Percentiles rank a stretch among this genome's conserved stretches.
Evolutionary conservation across 2,329 filamentous ascomycete genomes (phyloP).

Genomic region (Aureobasidium melanogenum): DNA sequence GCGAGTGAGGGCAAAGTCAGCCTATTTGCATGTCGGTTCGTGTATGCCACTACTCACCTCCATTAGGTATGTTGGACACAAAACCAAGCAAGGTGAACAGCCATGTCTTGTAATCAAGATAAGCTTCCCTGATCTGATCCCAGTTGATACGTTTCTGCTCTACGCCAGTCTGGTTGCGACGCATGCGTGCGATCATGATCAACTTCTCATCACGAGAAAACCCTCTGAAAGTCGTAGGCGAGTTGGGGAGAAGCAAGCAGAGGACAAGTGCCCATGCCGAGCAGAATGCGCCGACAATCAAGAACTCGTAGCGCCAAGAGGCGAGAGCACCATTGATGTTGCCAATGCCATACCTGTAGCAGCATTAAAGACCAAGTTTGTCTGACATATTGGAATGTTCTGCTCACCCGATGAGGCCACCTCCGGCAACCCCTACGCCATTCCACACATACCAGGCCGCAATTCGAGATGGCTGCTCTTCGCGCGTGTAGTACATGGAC

Average conservation of each 20-base stretch:
- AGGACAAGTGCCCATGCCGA: conserved; percentile 52
- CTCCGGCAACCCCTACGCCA: conserved; percentile 50
- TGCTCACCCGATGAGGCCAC: conserved; percentile 40
- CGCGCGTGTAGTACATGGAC: conserved; percentile 41
- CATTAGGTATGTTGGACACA: conserved; percentile 46
- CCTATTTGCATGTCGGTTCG: no score
- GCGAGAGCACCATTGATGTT: conserved; percentile 48
- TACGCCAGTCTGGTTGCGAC: conserved; percentile 47
- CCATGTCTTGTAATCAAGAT: conserved; percentile 50
- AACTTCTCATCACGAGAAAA: conserved; percentile 43
- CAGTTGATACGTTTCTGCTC: conserved; percentile 50
- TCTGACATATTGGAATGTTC: neutral
- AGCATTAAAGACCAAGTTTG: neutral
- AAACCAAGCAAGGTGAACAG: conserved; percentile 46
- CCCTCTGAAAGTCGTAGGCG: conserved; percentile 45
- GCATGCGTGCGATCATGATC: conserved; percentile 47
- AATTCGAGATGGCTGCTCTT: conserved; percentile 47
- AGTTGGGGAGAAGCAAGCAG: conserved; percentile 48
- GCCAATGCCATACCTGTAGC: conserved; percentile 46
- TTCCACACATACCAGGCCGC: conserved; percentile 54
- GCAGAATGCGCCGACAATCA: conserved; percentile 52
- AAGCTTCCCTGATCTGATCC: conserved; percentile 47
- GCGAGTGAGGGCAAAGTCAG: no score
- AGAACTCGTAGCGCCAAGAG: conserved; percentile 60
- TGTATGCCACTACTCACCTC: conserved; percentile 23